These are phyloP conservation scores for Pseudogymnoascus sp. DNA, from an alignment of 2,329 filamentous ascomycete genomes.

Conservation along the genomic window DNA sequence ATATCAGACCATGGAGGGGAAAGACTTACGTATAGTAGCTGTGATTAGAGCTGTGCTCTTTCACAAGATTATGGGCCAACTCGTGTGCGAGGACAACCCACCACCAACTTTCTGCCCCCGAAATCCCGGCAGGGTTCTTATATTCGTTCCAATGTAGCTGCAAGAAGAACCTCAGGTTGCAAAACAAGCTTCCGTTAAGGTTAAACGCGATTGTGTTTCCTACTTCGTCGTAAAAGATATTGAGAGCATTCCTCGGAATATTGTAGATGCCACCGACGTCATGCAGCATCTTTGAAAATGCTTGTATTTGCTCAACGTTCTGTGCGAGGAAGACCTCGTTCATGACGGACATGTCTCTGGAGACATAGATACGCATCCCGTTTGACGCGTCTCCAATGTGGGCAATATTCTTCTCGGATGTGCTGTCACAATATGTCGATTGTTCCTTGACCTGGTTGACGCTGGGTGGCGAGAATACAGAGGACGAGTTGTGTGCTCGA, in stretches of 20 bases:
- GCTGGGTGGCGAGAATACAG: conserved; percentile 65
- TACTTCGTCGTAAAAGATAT: conserved; percentile 78
- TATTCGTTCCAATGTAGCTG: conserved; percentile 58
- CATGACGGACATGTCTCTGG: conserved; percentile 46
- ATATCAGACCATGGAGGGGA: not conserved
- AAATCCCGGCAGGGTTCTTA: conserved; percentile 35
- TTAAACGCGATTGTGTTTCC: conserved; percentile 93
- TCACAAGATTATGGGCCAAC: conserved; percentile 86
- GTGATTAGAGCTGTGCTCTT: conserved; percentile 69
- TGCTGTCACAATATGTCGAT: conserved; percentile 78
- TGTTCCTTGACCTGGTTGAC: conserved; percentile 74
- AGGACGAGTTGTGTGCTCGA: conserved; percentile 66
- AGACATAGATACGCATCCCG: conserved; percentile 68
- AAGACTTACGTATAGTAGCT: conserved; percentile 67
- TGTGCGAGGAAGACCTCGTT: conserved; percentile 52
- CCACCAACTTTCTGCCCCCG: conserved; percentile 70
- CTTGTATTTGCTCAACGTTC: conserved; percentile 62
- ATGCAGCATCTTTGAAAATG: conserved; percentile 63
- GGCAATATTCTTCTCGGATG: conserved; percentile 64
- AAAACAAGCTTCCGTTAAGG: conserved; percentile 78
- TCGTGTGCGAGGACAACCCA: conserved; percentile 95
- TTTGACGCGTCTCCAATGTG: conserved; percentile 64
- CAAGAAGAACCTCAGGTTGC: conserved; percentile 82
- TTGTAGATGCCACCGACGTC: conserved; percentile 69
- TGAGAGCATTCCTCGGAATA: conserved; percentile 61